Base-by-base conservation (phyloP, 768 basidiomycete genomes). In the Kwoniella sp. region DNA sequence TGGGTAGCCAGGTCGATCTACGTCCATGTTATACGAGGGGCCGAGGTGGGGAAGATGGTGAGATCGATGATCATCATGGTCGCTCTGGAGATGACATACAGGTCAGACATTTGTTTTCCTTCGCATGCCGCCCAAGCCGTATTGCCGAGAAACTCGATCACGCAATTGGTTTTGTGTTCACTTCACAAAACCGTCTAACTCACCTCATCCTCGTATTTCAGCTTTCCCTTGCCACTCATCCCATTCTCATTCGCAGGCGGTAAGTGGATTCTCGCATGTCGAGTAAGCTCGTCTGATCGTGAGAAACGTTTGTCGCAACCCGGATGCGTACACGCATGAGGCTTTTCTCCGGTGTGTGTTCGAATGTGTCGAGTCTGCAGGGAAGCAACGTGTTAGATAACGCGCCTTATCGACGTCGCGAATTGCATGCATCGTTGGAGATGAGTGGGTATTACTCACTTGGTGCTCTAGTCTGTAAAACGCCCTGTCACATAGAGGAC, bases 301-400 rank as follows among this genome's bases (percentile, higher is more conserved):
- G 91, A 93, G 81, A 99, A 99, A 5, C 93, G 89, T 80, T 98
- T 99, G 81, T 96, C 94, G 85, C 95, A 99, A n/a, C 88, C 86
- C 2, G 91, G 87, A 79, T 88, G 91, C 1, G 87, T 88, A 85
- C 95, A 99, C 22, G 86, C 85, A 73, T 97, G 97, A 1, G 95
- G 95, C 72, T 96, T 97, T 82, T 99, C 95, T 74, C 95, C 95
- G 0, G 95, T 99, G 80, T 99, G 95, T 0, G 94, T 99, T 64
- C 95, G 89, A 58, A 97, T 96, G 77, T 99, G 95, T 67, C 95
- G 89, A 21, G 95, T 99, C 91, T 98, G 80, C 6, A 33, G 9
- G 8, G 37, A 30, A 25, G 19, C 17, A 44, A 48, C 40, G 47
- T 57, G 21, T 27, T 50, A 50, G 49, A 15, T 30, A 15, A 30